Conservation (phyloP, 257 asterid genomes). For the Lavandula angustifolia region DNA sequence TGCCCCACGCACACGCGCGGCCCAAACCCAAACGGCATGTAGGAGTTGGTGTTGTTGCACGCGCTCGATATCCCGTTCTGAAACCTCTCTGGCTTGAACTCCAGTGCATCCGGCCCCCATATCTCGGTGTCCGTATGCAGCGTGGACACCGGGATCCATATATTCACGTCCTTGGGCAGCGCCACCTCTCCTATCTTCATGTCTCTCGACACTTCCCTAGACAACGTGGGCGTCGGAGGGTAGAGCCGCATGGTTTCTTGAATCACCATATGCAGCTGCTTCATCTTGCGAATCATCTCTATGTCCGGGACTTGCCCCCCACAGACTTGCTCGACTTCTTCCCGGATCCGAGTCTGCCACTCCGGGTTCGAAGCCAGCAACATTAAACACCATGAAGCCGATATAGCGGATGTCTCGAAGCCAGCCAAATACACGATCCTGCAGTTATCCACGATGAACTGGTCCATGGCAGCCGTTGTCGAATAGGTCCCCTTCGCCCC, state of each 20-base stretch:
- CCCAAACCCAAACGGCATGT: slow-evolving; percentile 52
- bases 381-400: slow-evolving; percentile 57
- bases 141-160: slow-evolving; percentile 41
- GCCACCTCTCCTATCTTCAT: slow-evolving; percentile 40
- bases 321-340: slow-evolving; percentile 43
- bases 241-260: slow-evolving; percentile 54
- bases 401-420: slow-evolving; percentile 46
- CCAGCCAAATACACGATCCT: slow-evolving; percentile 52
- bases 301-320: slow-evolving; percentile 38
- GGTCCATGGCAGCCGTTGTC: slow-evolving; percentile 29
- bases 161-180: slow-evolving; percentile 44
- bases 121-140: slow-evolving; percentile 40
- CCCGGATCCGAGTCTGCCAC: slow-evolving; percentile 44
- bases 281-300: slow-evolving; percentile 52
- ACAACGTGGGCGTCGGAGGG: slow-evolving; percentile 39
- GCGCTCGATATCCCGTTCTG: slow-evolving; percentile 51
- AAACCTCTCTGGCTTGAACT: slow-evolving; percentile 53
- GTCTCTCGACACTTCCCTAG: slow-evolving; percentile 47
- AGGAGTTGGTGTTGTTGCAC: slow-evolving; percentile 46
- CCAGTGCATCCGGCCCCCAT: slow-evolving; percentile 53
- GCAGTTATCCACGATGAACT: slow-evolving; percentile 56
- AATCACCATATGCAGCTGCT: slow-evolving; percentile 48
- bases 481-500: slow-evolving; percentile 36
- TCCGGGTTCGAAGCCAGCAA: slow-evolving; percentile 48
- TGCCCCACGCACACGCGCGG: slow-evolving; percentile 52